These are phyloP conservation scores for Zymoseptoria brevis DNA, from an alignment of 2,329 filamentous ascomycete species.

Conservation along the genomic window DNA sequence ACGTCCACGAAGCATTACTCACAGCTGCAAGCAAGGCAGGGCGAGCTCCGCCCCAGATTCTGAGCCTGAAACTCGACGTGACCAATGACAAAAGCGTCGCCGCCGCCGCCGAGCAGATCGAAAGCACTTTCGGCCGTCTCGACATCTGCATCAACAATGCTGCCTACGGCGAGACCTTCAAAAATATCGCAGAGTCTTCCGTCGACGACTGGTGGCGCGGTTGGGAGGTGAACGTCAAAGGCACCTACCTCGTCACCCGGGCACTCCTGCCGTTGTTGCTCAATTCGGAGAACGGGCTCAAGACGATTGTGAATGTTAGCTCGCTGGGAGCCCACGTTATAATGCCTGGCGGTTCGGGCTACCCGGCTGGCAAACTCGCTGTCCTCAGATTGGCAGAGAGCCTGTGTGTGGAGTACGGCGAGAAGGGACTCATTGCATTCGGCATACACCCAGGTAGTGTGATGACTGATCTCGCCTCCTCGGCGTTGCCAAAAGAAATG, in stretches of 20 bases:
- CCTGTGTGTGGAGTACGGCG: slow-evolving; percentile 37
- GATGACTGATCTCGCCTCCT: slow-evolving; percentile 35
- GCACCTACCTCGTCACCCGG: slow-evolving; percentile 29
- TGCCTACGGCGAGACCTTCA: slow-evolving; percentile 19
- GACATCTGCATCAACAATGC: slow-evolving; percentile 36
- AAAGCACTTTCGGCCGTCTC: slow-evolving; percentile 25
- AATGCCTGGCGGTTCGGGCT: slow-evolving; percentile 31
- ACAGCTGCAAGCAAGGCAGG: slow-evolving; percentile 31
- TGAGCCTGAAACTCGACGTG: slow-evolving; percentile 39
- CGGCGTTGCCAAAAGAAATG: slow-evolving; percentile 27
- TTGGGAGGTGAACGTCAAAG: slow-evolving; percentile 46
- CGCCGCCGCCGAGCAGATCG: slow-evolving; percentile 29
- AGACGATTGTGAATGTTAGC: slow-evolving; percentile 38
- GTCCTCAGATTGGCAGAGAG: slow-evolving; percentile 41
- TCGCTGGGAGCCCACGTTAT: slow-evolving; percentile 34
- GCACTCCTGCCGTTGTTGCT: slow-evolving; percentile 42
- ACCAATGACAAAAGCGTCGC: slow-evolving; percentile 32
- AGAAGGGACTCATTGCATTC: slow-evolving; percentile 37
- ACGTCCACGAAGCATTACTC: slow-evolving; percentile 31
- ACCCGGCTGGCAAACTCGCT: slow-evolving; percentile 42
- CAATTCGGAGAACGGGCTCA: slow-evolving; percentile 19
- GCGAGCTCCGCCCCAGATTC: slow-evolving; percentile 32
- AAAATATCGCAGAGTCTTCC: slow-evolving; percentile 21
- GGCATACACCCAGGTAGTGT: slow-evolving; percentile 42
- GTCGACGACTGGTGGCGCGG: slow-evolving; percentile 40